Percentiles rank a stretch among this genome's conserved stretches.
Evolutionary conservation across 208 protist species (phyloP).

Genomic region (Leishmania martiniquensis): DNA sequence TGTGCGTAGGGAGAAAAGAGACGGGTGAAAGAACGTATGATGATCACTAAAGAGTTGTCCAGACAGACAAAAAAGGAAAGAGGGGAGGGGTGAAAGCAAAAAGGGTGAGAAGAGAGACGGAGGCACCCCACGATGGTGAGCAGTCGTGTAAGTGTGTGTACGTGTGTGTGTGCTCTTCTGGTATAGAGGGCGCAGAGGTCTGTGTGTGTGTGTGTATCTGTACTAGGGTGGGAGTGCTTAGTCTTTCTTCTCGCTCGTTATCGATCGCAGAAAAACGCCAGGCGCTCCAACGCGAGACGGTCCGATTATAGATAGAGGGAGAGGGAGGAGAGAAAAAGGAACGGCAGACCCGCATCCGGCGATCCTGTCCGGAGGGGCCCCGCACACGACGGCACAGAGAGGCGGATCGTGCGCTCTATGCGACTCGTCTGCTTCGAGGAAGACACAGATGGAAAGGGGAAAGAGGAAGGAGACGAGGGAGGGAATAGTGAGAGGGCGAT

Average conservation of each 20-base stretch:
- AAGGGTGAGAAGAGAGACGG: not conserved
- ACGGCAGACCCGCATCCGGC: not conserved
- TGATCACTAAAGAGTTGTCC: too few species aligned
- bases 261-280: not conserved
- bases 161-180: not conserved
- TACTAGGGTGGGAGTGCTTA: too few species aligned
- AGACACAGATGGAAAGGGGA: not conserved
- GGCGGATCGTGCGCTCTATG: not conserved
- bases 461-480: not conserved
- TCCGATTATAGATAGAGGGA: too few species aligned
- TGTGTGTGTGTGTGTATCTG: too few species aligned
- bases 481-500: not conserved
- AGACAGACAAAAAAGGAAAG: not conserved
- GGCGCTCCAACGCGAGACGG: not conserved
- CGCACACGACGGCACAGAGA: not conserved
- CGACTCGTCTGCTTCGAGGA: not conserved
- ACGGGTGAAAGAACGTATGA: not conserved
- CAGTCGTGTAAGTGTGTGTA: too few species aligned
- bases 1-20: not conserved
- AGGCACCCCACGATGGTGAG: not conserved
- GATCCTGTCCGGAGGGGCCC: not conserved
- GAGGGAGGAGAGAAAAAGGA: conserved; percentile 10
- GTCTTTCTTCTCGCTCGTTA: not conserved
- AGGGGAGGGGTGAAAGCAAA: not conserved
- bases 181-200: not conserved